Evolutionary conservation across 2,329 filamentous ascomycete genomes (phyloP), one percentile per base, ranked within the genome.

Genomic region (Curvularia verruculosa): DNA sequence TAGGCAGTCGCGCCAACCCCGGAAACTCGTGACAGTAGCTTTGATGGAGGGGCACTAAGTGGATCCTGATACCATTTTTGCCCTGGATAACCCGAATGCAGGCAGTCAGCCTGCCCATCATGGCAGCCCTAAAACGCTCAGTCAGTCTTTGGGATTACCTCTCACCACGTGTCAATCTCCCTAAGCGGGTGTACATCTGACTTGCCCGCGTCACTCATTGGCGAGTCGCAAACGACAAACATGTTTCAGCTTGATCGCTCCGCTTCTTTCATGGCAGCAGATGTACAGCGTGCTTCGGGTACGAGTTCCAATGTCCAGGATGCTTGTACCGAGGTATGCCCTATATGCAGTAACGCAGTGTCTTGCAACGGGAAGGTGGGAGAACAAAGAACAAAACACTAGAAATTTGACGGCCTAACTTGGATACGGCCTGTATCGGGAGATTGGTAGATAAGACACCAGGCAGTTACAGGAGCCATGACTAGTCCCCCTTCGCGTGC

Each of bases 91-190:
- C 51, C 54, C 49, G 52, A 45, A 58, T 45, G 28, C 43, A 41
- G 49, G 28, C 47, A 47, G 28, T 43, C 48, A 40, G 51, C 37
- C 29, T 47, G 43, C 21, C 47, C 53, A 34, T 55, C 48, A 57
- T 46, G 6, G 39, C 36, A 50, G 36, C 46, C 43, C 51, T 56
- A 37, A 28, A n/a, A 45, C 53, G 56, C 61, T 60, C 59, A 64
- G 57, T 54, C 50, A 59, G 55, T 56, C 50, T 53, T 56, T 47
- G 45, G 54, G 64, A 67, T 67, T 21, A 69, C 67, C 65, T 69
- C 56, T 69, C 56, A 68, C 68, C 72, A 75, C 71, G 67, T 75
- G 72, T 73, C 66, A 65, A 64, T 59, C 56, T 52, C 54, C 56
- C 50, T 60, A 64, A 65, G 56, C 54, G 54, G 55, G 46, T 40